Conservation (phyloP, 495 filamentous ascomycete species). For the Cenococcum geophilum region DNA sequence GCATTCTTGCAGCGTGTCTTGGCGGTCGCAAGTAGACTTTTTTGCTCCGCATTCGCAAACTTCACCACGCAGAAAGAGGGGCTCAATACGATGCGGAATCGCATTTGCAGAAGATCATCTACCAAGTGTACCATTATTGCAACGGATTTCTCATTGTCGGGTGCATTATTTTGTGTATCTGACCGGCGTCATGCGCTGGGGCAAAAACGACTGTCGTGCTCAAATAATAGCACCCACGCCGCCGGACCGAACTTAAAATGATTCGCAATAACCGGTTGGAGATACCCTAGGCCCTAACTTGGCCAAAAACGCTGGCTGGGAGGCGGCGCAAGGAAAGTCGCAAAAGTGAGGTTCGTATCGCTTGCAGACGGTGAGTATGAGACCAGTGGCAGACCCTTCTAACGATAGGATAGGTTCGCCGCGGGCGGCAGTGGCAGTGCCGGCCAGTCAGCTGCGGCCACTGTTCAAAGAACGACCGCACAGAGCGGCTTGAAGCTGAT, state of each 20-base stretch:
- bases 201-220: constrained; percentile 12
- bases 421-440: constrained; percentile 10
- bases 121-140: neutral
- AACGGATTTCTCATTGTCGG: neutral
- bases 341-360: constrained; percentile 10
- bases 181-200: constrained; percentile 1
- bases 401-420: constrained; percentile 24
- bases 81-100: neutral
- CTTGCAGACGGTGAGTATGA: constrained; percentile 22
- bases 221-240: constrained; percentile 7
- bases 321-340: constrained; percentile 5
- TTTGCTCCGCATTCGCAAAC: constrained; percentile 4
- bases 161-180: constrained; percentile 6
- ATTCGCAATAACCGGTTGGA: neutral
- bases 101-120: neutral
- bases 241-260: constrained; percentile 1
- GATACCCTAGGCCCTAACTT: neutral
- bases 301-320: neutral
- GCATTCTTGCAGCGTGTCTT: constrained; percentile 5
- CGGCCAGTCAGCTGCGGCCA: constrained; percentile 17
- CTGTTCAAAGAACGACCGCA: neutral
- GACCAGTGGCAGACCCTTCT: constrained; percentile 14
- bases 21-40: neutral
- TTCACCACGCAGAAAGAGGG: neutral
- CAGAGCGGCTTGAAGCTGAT: neutral